phyloP scores from a whole-genome alignment of 2,329 filamentous ascomycete species.

The Fusarium sp. region DNA sequence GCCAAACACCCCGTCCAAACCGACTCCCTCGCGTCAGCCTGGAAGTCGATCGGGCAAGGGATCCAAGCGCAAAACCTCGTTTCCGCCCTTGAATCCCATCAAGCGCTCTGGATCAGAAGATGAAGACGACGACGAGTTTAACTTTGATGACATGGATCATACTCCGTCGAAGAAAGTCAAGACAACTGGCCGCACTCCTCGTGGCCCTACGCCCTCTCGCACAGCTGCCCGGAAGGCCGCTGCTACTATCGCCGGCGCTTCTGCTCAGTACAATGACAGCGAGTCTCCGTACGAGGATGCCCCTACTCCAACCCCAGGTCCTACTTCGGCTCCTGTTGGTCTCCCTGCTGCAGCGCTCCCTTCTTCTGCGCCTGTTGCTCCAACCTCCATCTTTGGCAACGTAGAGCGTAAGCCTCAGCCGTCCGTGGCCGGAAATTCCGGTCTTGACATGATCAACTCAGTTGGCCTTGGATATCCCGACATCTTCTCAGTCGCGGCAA shows the following conservation, averaged over 20 bases:
- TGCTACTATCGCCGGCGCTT: constrained; percentile 47
- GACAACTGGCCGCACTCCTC: constrained; percentile 30
- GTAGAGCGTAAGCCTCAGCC: constrained; percentile 29
- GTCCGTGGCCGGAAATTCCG: background rate
- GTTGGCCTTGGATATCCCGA: background rate
- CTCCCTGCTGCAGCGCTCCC: background rate
- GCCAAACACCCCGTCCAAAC: constrained; percentile 45
- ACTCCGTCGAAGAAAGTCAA: constrained; percentile 51
- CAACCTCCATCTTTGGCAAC: constrained; percentile 36
- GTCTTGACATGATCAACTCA: constrained; percentile 4
- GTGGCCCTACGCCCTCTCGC: constrained; percentile 44
- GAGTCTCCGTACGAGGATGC: constrained; percentile 41
- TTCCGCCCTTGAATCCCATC: constrained; percentile 26
- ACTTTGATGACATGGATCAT: constrained; percentile 47
- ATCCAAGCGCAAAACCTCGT: constrained; percentile 40
- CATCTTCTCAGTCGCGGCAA: background rate
- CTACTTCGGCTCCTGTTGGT: background rate
- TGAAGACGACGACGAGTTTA: constrained; percentile 42
- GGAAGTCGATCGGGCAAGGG: constrained; percentile 40
- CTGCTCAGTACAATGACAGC: constrained; percentile 42
- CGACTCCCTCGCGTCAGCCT: constrained; percentile 30
- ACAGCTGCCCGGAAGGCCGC: constrained; percentile 45
- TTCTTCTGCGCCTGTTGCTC: background rate
- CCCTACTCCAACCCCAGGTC: constrained; percentile 9
- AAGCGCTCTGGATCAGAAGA: constrained; percentile 43